A percentile compares a stretch with the other conserved stretches of the same genome.
Evolutionary conservation across 768 basidiomycete genomes (phyloP).

Genomic region (Albatrellus ellisii): DNA sequence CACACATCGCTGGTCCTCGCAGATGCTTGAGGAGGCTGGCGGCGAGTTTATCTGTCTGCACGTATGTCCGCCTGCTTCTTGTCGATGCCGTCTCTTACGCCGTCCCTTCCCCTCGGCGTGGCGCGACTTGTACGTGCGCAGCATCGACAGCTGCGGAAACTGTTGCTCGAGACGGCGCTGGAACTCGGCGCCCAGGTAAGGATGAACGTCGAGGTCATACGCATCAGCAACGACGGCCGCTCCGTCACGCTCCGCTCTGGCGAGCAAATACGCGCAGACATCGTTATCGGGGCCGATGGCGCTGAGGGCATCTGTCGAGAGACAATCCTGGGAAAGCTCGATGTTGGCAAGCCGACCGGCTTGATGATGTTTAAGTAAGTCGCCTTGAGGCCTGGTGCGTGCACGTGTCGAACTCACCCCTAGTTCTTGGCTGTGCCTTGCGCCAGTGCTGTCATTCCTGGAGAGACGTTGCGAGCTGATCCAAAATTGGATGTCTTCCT

Average conservation of each 20-base stretch:
- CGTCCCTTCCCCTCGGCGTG: not conserved
- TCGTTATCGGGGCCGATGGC: slow-evolving; percentile 27
- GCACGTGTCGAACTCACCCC: not conserved
- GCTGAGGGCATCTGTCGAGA: slow-evolving; percentile 15
- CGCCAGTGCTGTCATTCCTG: slow-evolving; percentile 12
- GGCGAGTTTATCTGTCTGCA: slow-evolving; percentile 20
- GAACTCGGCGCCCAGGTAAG: slow-evolving; percentile 18
- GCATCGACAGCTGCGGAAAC: slow-evolving; percentile 21
- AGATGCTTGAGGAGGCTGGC: slow-evolving; percentile 18
- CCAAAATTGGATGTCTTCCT: slow-evolving; percentile 7
- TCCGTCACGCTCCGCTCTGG: slow-evolving; percentile 20
- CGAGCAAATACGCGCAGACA: slow-evolving; percentile 20
- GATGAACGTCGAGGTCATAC: slow-evolving; percentile 17
- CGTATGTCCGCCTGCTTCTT: slow-evolving; percentile 12
- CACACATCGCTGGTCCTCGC: slow-evolving; percentile 18
- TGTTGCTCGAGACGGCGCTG: slow-evolving; percentile 20
- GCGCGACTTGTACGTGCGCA: too few relatives aligned
- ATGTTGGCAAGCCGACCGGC: slow-evolving; percentile 12
- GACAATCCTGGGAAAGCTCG: slow-evolving; percentile 10
- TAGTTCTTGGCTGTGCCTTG: not conserved
- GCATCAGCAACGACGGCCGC: slow-evolving; percentile 14
- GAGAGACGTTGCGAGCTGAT: slow-evolving; percentile 8
- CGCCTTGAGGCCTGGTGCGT: not conserved
- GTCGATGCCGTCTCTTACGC: not conserved
- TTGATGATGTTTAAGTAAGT: slow-evolving; percentile 19